Evolutionary conservation across 352 stramenopile genomes (phyloP).

Genomic region (Pythium aphanidermatum): DNA sequence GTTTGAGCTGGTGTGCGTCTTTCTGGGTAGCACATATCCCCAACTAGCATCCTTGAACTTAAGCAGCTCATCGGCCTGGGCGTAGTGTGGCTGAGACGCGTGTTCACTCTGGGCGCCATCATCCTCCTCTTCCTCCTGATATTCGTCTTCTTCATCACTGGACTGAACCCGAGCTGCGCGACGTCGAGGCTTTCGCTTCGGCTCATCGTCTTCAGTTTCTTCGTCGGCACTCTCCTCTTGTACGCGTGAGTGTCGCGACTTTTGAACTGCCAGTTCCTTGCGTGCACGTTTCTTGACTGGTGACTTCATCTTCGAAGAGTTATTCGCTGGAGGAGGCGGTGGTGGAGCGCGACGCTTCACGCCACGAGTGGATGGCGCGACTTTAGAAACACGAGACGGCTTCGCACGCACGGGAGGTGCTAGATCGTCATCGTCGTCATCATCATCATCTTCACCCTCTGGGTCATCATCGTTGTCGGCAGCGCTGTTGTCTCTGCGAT

Average conservation of each 20-base stretch:
- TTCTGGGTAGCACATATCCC: conserved; percentile 58
- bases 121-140: conserved; percentile 10
- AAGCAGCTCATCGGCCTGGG: conserved; percentile 43
- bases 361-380: not conserved
- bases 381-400: not conserved
- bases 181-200: conserved; percentile 6
- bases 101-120: conserved; percentile 7
- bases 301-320: conserved; percentile 1
- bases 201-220: conserved; percentile 24
- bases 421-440: conserved; percentile 9
- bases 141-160: conserved; percentile 10
- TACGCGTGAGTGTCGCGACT: conserved; percentile 7
- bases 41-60: conserved; percentile 63
- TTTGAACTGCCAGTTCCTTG: conserved; percentile 1
- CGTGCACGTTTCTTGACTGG: conserved; percentile 14
- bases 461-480: conserved; percentile 5
- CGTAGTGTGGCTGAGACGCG: conserved; percentile 25
- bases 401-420: not conserved
- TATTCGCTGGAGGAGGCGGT: conserved; percentile 1
- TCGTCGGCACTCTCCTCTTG: conserved; percentile 18
- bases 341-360: conserved; percentile 6
- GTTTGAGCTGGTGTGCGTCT: conserved; percentile 40
- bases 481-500: conserved; percentile 2
- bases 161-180: conserved; percentile 5
- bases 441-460: conserved; percentile 13